These are phyloP conservation scores for Licmophora abbreviata DNA, from an alignment of 108 stramenopile genomes.

Conservation along the genomic window DNA sequence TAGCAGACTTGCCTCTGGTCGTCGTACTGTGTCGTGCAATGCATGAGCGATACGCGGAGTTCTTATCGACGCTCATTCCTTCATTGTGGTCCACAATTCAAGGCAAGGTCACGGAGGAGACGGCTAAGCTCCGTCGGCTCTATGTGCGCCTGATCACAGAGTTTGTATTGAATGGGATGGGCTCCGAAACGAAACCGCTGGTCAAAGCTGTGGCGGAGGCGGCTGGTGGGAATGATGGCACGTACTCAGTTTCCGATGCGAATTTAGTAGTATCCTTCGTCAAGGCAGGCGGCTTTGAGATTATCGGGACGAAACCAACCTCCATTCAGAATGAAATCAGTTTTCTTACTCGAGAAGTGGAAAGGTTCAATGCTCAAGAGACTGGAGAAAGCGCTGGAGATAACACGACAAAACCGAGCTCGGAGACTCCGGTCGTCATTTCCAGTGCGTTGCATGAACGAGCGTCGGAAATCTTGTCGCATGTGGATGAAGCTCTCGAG, in stretches of 20 bases:
- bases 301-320: constrained; percentile 47
- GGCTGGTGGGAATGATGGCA: constrained; percentile 55
- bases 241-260: constrained; percentile 70
- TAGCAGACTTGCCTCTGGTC: constrained; percentile 51
- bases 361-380: background rate
- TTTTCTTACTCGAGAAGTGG: constrained; percentile 14
- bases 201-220: constrained; percentile 59
- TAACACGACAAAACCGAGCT: constrained; percentile 1
- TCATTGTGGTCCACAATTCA: constrained; percentile 36
- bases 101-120: constrained; percentile 21
- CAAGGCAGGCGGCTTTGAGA: constrained; percentile 66
- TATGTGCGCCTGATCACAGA: constrained; percentile 66
- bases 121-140: constrained; percentile 45
- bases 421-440: constrained; percentile 8
- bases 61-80: constrained; percentile 36
- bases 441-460: constrained; percentile 9
- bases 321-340: constrained; percentile 18
- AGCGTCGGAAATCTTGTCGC: constrained; percentile 3
- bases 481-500: constrained; percentile 9
- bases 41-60: constrained; percentile 60
- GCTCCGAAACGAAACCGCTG: constrained; percentile 53
- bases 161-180: constrained; percentile 54
- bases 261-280: constrained; percentile 69
- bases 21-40: constrained; percentile 57
- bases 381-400: background rate